Evolutionary conservation across 306 rosid genomes (phyloP), one percentile per base, ranked within the genome.

Genomic region (Gleditsia sinensis): DNA sequence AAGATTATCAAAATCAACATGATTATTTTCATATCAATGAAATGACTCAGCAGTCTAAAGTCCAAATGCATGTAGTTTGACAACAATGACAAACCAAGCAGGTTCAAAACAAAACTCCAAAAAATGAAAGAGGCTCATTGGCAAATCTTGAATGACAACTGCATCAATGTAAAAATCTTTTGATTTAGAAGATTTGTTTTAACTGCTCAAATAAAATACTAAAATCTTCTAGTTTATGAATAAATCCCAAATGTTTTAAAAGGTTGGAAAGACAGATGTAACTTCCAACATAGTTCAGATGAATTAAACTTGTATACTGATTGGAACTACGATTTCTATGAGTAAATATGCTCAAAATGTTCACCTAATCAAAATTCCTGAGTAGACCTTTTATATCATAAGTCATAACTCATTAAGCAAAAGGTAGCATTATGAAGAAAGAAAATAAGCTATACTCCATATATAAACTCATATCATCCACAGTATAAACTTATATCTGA

Each of bases 101-200:
- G 56, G 45, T n/a, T 60, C 8, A 37, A 59, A 68, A 58, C 78
- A 59, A 56, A 33, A 40, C 54, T 25, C 59, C 76, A 59, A 43
- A 67, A 45, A 5, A 25, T 6, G 17, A 25, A 33, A 17, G 53
- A 11, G 8, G 9, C 4, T 6, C 43, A 62, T 23, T 7, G 45
- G 57, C 9, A 27, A 62, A 66, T 7, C 45, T 51, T 19, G 12
- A 28, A 13, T 11, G 19, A 28, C 51, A 27, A 23, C 25, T 51
- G 42, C 9, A 59, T 30, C 20, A 39, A 72, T 64, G 36, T 8
- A 11, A 28, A 67, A 72, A 45, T 5, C 6, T 33, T 14, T 37
- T 67, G 58, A 33, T 67, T 30, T 19, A 55, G 59, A 64, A 53
- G 20, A n/a, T 0, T 11, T 12, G 24, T 30, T 64, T 67, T 20